These are phyloP conservation scores for Candida methanosorbosa DNA, from an alignment of 805 yeast genomes.

Conservation along the genomic window DNA sequence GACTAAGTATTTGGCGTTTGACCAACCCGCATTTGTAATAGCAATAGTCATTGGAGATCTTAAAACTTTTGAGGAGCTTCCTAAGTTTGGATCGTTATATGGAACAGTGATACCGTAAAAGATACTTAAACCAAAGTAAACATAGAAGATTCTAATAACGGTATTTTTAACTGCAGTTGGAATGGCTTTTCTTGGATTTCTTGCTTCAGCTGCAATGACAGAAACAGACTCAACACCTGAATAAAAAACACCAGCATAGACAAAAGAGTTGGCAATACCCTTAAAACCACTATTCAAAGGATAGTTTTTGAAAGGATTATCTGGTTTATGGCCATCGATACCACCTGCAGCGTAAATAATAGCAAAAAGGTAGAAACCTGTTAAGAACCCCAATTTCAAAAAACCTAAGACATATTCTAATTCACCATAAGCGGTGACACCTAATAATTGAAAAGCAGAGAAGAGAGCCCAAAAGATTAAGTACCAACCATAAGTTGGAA, in stretches of 20 bases:
- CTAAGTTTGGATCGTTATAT: conserved; percentile 36
- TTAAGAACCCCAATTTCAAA: conserved; percentile 35
- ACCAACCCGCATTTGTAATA: conserved; percentile 35
- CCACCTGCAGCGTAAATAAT: conserved; percentile 38
- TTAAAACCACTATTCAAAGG: conserved; percentile 39
- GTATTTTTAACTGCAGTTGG: conserved; percentile 51
- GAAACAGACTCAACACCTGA: conserved; percentile 53
- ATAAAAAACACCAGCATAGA: conserved; percentile 51
- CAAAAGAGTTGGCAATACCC: conserved; percentile 46
- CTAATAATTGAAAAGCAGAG: conserved; percentile 39
- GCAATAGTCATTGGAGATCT: conserved; percentile 38
- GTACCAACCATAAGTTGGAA: conserved; percentile 49
- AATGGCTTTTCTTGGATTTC: conserved; percentile 48
- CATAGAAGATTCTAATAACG: conserved; percentile 41
- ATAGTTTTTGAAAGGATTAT: conserved; percentile 22
- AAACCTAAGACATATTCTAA: conserved; percentile 46
- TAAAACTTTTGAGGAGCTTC: conserved; percentile 21
- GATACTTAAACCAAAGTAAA: conserved; percentile 45
- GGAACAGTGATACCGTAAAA: conserved; percentile 49
- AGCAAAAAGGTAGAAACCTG: conserved; percentile 44
- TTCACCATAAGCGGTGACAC: conserved; percentile 49
- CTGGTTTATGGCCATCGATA: conserved; percentile 23
- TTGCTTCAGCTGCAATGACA: conserved; percentile 52
- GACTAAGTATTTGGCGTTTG: conserved; percentile 26
- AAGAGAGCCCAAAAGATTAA: conserved; percentile 45